These are phyloP conservation scores for Cladosporium sp. DNA, from an alignment of 2,329 filamentous ascomycete species.

Conservation along the genomic window DNA sequence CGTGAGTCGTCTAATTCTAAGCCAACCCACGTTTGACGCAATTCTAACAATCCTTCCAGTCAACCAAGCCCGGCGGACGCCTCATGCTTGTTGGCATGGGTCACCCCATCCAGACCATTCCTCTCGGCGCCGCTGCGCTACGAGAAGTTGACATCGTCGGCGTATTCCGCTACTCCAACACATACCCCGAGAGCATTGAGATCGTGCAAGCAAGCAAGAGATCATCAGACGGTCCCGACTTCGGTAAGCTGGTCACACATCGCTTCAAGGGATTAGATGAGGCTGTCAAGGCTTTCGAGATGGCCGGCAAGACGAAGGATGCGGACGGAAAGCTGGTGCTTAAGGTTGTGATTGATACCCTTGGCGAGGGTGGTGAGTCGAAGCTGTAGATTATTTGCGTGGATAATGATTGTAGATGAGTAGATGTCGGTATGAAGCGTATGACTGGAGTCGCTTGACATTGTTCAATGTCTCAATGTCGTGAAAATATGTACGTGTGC, in stretches of 20 bases:
- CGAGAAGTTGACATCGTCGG: conserved; percentile 77
- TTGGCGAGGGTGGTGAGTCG: conserved; percentile 4
- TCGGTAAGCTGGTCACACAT: conserved; percentile 74
- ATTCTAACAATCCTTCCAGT: background rate
- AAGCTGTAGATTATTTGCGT: conserved; percentile 10
- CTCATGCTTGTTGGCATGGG: conserved; percentile 80
- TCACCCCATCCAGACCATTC: conserved; percentile 71
- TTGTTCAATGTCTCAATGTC: no score
- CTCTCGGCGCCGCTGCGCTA: conserved; percentile 69
- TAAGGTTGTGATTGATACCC: conserved; percentile 63
- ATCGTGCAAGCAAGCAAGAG: conserved; percentile 50
- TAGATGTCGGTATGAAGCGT: background rate
- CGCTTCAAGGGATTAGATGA: conserved; percentile 65
- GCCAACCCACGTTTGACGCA: background rate
- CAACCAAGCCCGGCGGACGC: conserved; percentile 59
- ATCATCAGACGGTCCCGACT: conserved; percentile 56
- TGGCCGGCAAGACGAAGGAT: conserved; percentile 68
- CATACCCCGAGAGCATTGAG: conserved; percentile 69
- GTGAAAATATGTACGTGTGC: no score
- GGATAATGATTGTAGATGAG: background rate
- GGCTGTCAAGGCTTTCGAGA: conserved; percentile 65
- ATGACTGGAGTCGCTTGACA: background rate
- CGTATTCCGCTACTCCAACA: conserved; percentile 76
- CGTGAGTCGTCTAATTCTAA: conserved; percentile 39
- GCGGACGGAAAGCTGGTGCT: conserved; percentile 67